Base-by-base conservation (phyloP, 1,139 yeast species). In the Candida buenavistaensis region DNA sequence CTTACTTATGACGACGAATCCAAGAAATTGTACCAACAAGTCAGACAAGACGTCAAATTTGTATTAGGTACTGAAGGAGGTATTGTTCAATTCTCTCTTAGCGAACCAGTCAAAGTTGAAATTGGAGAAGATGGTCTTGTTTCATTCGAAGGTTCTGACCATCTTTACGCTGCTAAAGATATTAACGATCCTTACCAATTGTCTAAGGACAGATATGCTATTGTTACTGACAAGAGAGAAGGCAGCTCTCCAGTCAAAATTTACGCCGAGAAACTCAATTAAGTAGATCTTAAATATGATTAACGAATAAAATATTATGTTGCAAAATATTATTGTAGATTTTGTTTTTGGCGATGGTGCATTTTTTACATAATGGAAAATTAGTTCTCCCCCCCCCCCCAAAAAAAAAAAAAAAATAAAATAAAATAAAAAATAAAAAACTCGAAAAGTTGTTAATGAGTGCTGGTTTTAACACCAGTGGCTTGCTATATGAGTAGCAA, bases 151-250 rank as follows among this genome's bases (percentile, higher is more conserved):
- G 71, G 68, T 27, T 39, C 57, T 21, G 31, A 55, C 24, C 40
- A 42, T 24, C 55, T 64, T 52, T 67, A 51, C 44, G 76, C 71
- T 24, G 59, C 67, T 46, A 59, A 55, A 51, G 57, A 68, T 52
- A 49, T 63, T 46, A 46, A 47, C 23, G 76, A 72, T 45, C 73
- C 74, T 10, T 65, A 69, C 58, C 26, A 41, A 9, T 64, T 59
- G 54, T 64, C 75, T 15, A 28, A 50, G 23, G 23, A 33, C 8
- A 23, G 39, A n/a, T 65, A 50, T 40, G 62, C 54, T 31, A 49
- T 62, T 28, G 41, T 47, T 14, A 40, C 41, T 38, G 41, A 38
- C 17, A 31, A 27, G 14, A 40, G 32, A 6, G 36, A 21, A 6
- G 54, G 41, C 19, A 51, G 57, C 34, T 35, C 44, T 28, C 43